Base-by-base conservation (phyloP, 371 early-diverging fungal genomes). In the Actinomortierella ambigua region DNA sequence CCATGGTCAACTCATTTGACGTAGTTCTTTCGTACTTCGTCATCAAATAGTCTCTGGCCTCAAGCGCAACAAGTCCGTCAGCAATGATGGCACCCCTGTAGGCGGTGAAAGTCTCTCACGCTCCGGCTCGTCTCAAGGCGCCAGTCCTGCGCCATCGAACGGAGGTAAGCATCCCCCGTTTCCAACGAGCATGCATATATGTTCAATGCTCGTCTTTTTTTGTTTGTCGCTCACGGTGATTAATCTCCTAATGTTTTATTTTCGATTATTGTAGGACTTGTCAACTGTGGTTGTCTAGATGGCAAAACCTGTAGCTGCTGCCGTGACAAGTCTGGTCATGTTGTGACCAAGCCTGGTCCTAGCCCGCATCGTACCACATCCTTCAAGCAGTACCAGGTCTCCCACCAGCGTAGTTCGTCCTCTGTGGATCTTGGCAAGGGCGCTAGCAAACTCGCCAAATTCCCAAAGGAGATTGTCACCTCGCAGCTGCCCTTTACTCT, bases 21-120 rank as follows among this genome's bases (percentile, higher is more conserved):
- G n/a, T n/a, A n/a, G n/a, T n/a, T n/a, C n/a, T 34, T 34, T 34
- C 11, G 11, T 34, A 6, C 11, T 11, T 6, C 11, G 34, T 34
- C 34, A 6, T 34, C 11, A 34, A 4, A 34, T 11, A 34, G 34
- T 34, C 11, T 4, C 34, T 6, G 63, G 59, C 18, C 24, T 55
- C 46, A 68, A 62, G 55, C 59, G 51, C 24, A 23, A 55, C 20
- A 68, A 68, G 48, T 51, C 68, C 5, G 28, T 55, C 46, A 62
- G 63, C 47, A 58, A 62, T 24, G 71, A 70, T 47, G 71, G 65
- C 50, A 41, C 34, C 4, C 43, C 65, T 15, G 49, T 70, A n/a
- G 59, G 62, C 43, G 71, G 71, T 43, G 71, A 70, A 29, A 62
- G 58, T 23, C 71, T 70, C 50, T 48, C 65, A 54, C 71, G 71